These are phyloP conservation scores for Plasmodium vivax DNA, from an alignment of 169 alveolate genomes.

Conservation along the genomic window DNA sequence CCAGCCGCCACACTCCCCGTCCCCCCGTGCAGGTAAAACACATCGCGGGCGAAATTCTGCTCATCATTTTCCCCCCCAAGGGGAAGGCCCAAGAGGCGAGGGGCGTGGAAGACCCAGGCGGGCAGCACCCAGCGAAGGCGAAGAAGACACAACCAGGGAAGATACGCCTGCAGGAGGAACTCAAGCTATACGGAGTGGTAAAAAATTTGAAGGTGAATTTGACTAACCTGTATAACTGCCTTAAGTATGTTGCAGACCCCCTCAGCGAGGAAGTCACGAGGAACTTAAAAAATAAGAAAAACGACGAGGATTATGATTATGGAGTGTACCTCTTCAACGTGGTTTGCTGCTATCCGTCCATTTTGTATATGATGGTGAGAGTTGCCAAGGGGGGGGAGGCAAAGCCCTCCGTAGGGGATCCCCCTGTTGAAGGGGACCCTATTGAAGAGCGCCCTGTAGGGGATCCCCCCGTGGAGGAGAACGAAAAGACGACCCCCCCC, in stretches of 20 bases:
- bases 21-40: background rate
- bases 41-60: background rate
- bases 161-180: slow-evolving; percentile 6
- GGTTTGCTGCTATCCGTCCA: slow-evolving; percentile 42
- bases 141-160: background rate
- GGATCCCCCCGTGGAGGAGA: background rate
- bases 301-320: slow-evolving; percentile 35
- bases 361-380: slow-evolving; percentile 25
- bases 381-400: background rate
- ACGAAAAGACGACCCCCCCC: background rate
- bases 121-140: slow-evolving; percentile 7
- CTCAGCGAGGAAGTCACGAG: slow-evolving; percentile 6
- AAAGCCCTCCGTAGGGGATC: background rate
- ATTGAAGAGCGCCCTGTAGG: background rate
- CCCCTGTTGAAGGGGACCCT: background rate
- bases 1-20: background rate
- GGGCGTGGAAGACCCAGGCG: background rate
- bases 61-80: background rate
- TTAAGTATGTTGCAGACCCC: slow-evolving; percentile 39
- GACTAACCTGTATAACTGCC: slow-evolving; percentile 29
- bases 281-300: slow-evolving; percentile 1
- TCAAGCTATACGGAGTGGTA: slow-evolving; percentile 7
- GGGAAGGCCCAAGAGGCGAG: background rate
- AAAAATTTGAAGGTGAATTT: slow-evolving; percentile 48
- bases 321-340: slow-evolving; percentile 42